These are phyloP conservation scores for Reutealis trisperma DNA, from an alignment of 345 rosid genomes.

Conservation along the genomic window DNA sequence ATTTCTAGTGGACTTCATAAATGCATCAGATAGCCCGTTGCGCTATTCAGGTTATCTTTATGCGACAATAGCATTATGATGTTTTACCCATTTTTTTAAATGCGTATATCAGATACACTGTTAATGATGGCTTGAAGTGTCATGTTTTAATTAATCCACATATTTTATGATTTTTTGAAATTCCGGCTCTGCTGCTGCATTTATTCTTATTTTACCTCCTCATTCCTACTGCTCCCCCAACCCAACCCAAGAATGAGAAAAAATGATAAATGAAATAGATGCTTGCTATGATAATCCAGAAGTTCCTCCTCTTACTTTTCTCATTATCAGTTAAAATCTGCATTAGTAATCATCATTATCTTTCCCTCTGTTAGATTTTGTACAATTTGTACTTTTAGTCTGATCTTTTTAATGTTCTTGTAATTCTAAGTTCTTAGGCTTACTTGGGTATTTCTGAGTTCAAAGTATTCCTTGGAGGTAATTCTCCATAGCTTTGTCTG, in stretches of 20 bases:
- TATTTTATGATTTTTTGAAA: not conserved
- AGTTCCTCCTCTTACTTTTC: not conserved
- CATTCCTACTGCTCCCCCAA: not conserved
- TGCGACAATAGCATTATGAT: too few species aligned
- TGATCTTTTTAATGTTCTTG: too few species aligned
- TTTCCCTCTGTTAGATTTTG: not conserved
- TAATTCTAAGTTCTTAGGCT: not conserved
- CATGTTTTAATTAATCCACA: not conserved
- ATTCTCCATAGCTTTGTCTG: not conserved
- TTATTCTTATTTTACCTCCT: not conserved
- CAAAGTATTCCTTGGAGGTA: not conserved
- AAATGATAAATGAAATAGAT: not conserved
- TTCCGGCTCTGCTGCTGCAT: not conserved
- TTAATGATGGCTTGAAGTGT: not conserved
- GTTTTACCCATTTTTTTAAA: not conserved
- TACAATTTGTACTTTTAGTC: not conserved
- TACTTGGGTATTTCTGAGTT: not conserved
- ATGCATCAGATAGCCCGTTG: constrained; percentile 69
- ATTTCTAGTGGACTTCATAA: constrained; percentile 72
- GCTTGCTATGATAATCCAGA: not conserved
- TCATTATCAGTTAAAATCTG: not conserved
- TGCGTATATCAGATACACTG: not conserved
- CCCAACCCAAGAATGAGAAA: not conserved
- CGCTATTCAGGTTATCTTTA: constrained; percentile 39
- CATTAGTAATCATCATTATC: not conserved